These are phyloP conservation scores for Castanea mollissima DNA, from an alignment of 306 rosid species.

Conservation along the genomic window DNA sequence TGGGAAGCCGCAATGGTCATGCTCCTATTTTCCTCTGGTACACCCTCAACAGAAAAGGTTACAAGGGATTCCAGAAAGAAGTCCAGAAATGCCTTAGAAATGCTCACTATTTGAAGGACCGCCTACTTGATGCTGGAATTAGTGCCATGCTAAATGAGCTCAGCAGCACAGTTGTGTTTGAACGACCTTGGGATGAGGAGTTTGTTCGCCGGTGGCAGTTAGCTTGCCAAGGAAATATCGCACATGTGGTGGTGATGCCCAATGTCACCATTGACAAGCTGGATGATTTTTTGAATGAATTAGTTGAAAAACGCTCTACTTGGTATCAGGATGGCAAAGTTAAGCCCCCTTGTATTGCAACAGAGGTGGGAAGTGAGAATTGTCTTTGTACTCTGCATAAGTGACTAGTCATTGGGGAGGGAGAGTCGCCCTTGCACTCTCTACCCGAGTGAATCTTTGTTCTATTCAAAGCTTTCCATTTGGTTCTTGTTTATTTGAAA, in stretches of 20 bases:
- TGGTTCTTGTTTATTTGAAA: conserved; percentile 7
- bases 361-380: conserved; percentile 41
- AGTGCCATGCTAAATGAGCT: conserved; percentile 66
- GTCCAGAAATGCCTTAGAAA: conserved; percentile 62
- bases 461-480: not conserved
- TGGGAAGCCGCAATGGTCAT: conserved; percentile 72
- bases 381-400: conserved; percentile 49
- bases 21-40: conserved; percentile 77
- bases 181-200: conserved; percentile 54
- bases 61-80: conserved; percentile 60
- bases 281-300: conserved; percentile 47
- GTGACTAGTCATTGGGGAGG: conserved; percentile 4
- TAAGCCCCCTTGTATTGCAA: conserved; percentile 46
- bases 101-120: conserved; percentile 53
- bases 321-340: conserved; percentile 34
- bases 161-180: conserved; percentile 63
- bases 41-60: conserved; percentile 56
- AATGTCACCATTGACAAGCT: conserved; percentile 47
- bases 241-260: conserved; percentile 69
- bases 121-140: conserved; percentile 39
- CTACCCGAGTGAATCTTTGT: not conserved
- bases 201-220: conserved; percentile 58
- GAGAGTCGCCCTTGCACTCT: not conserved
- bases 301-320: conserved; percentile 25
- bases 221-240: conserved; percentile 59